Evolutionary conservation across 345 rosid species (phyloP).

Genomic region (Ricinus communis): DNA sequence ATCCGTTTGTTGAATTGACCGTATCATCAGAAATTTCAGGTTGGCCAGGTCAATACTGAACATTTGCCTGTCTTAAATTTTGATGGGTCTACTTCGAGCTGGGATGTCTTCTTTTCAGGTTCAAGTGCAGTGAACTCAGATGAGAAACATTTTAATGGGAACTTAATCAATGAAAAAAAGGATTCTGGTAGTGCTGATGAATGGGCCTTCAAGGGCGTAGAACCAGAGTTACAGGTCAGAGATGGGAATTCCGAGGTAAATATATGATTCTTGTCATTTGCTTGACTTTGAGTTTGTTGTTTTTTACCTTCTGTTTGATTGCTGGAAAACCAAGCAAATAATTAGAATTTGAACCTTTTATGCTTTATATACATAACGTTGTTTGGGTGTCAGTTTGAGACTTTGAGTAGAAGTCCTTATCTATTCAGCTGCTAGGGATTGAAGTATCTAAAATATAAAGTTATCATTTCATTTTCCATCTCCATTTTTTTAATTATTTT

Average conservation of each 20-base stretch:
- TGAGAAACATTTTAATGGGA: conserved; percentile 10
- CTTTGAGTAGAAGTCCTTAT: background rate
- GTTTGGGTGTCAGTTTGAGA: background rate
- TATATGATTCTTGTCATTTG: background rate
- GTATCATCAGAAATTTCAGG: conserved; percentile 5
- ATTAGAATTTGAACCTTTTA: background rate
- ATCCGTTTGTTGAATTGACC: background rate
- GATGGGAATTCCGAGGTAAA: conserved; percentile 17
- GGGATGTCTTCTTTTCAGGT: conserved; percentile 13
- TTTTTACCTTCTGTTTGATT: background rate
- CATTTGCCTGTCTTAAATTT: background rate
- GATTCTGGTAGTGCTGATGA: conserved; percentile 30
- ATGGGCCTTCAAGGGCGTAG: conserved; percentile 43
- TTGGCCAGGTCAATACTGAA: conserved; percentile 10
- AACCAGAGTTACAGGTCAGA: conserved; percentile 12
- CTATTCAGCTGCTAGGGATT: background rate
- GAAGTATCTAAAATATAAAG: background rate
- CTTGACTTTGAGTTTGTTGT: background rate
- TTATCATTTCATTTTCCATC: background rate
- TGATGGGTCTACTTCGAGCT: background rate
- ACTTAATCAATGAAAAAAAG: conserved; percentile 17
- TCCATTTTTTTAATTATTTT: background rate
- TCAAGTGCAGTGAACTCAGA: background rate
- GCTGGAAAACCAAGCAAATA: background rate
- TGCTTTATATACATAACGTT: background rate